Percentiles rank a stretch among this genome's conserved stretches.
These are phyloP conservation scores for Penicillium goetzii DNA, from an alignment of 495 filamentous ascomycete genomes.

Conservation along the genomic window DNA sequence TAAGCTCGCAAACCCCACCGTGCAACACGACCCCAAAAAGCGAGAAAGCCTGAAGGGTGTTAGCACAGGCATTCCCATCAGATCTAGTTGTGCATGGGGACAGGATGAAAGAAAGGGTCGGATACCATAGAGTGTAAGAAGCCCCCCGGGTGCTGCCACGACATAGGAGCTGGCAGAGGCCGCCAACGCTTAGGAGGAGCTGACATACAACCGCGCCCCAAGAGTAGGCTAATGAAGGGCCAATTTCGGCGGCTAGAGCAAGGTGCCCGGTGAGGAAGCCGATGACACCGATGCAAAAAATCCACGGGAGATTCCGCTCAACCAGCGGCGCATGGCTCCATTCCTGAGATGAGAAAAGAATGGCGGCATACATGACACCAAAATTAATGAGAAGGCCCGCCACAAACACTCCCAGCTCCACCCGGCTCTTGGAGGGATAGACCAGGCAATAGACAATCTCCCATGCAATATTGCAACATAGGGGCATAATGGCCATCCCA, in stretches of 20 bases:
- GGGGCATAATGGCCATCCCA: not conserved
- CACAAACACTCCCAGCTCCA: not conserved
- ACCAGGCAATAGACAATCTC: not conserved
- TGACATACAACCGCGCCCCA: not conserved
- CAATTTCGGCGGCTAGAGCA: not conserved
- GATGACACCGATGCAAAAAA: not conserved
- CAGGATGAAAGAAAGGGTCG: not conserved
- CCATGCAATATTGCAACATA: not conserved
- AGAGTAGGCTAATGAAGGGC: not conserved
- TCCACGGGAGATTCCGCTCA: not conserved
- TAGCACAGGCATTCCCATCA: not conserved
- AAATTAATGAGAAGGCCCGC: not conserved
- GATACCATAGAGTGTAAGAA: not conserved
- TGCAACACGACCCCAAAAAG: not conserved
- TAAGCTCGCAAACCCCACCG: not conserved
- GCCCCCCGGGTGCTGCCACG: not conserved
- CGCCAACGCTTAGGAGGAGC: not conserved
- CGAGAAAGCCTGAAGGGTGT: not conserved
- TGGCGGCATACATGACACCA: not conserved
- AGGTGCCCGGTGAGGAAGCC: not conserved
- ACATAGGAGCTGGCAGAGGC: not conserved
- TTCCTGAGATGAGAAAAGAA: not conserved
- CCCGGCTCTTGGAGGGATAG: not conserved
- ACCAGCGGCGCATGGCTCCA: not conserved
- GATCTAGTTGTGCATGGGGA: not conserved